Conservation (phyloP, 805 yeast genomes). For the Saturnispora galanensis region DNA sequence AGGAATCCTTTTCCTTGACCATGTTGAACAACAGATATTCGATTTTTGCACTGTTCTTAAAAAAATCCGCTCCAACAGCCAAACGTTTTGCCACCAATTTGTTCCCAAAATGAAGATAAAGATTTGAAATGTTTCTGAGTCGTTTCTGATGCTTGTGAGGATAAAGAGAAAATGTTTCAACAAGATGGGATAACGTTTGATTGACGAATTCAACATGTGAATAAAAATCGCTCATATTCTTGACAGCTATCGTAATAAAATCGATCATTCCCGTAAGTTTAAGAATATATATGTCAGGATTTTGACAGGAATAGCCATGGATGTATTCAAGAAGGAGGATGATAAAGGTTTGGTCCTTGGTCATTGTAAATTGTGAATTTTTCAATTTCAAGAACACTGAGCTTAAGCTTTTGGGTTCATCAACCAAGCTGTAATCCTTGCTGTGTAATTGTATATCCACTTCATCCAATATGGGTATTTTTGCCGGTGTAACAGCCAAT, state of each 20-base stretch:
- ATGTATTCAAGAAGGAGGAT: background rate
- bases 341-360: background rate
- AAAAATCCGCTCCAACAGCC: slow-evolving; percentile 14
- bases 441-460: too few relatives aligned
- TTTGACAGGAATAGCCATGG: background rate
- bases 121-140: slow-evolving; percentile 36
- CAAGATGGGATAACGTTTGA: background rate
- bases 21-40: slow-evolving; percentile 22
- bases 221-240: slow-evolving; percentile 6
- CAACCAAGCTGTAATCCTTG: too few relatives aligned
- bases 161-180: background rate
- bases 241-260: background rate
- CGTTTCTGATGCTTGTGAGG: slow-evolving; percentile 25
- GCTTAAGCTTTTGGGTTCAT: background rate
- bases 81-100: slow-evolving; percentile 12
- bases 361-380: slow-evolving; percentile 1
- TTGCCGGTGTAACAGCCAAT: too few relatives aligned
- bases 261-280: background rate
- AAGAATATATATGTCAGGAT: background rate
- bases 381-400: slow-evolving; percentile 12
- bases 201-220: slow-evolving; percentile 15
- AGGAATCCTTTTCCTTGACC: background rate
- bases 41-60: slow-evolving; percentile 23
- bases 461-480: too few relatives aligned
- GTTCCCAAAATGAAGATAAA: slow-evolving; percentile 34